Percentiles rank a stretch among this genome's conserved stretches.
Conservation (phyloP, 108 stramenopile genomes). For the Seminavis robusta region DNA sequence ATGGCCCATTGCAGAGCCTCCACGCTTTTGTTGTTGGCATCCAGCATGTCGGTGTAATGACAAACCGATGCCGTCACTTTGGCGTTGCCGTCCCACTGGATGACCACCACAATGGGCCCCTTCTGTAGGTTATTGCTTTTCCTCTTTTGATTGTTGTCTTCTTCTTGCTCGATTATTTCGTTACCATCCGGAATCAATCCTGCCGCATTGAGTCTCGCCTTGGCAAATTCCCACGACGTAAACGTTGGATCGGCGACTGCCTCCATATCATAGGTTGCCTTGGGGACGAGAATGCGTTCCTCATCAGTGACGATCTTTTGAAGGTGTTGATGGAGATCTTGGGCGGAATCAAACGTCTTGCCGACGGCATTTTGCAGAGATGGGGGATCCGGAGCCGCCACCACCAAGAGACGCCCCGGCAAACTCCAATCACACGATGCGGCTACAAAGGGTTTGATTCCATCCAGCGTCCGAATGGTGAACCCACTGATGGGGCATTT, state of each 20-base stretch:
- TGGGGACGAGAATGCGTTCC: too few relatives aligned
- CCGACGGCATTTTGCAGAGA: neutral
- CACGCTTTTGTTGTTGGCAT: neutral
- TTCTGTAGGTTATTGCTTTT: too few relatives aligned
- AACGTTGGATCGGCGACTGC: slow-evolving; percentile 1
- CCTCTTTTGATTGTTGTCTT: too few relatives aligned
- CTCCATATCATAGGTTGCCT: neutral
- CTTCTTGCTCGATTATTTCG: too few relatives aligned
- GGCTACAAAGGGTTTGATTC: too few relatives aligned
- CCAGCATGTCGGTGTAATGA: too few relatives aligned
- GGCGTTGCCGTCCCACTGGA: too few relatives aligned
- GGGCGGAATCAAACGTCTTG: neutral
- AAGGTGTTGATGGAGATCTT: neutral
- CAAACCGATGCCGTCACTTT: too few relatives aligned
- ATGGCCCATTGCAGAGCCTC: neutral
- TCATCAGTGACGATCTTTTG: too few relatives aligned
- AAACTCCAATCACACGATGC: too few relatives aligned
- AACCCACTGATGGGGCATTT: neutral
- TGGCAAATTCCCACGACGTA: neutral
- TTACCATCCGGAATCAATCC: neutral
- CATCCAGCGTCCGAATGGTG: neutral
- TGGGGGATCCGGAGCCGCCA: neutral
- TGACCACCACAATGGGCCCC: too few relatives aligned
- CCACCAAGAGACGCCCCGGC: slow-evolving; percentile 1
- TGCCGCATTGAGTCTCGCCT: neutral